phyloP scores from a whole-genome alignment of 352 stramenopile genomes.

The Phytophthora litchii region DNA sequence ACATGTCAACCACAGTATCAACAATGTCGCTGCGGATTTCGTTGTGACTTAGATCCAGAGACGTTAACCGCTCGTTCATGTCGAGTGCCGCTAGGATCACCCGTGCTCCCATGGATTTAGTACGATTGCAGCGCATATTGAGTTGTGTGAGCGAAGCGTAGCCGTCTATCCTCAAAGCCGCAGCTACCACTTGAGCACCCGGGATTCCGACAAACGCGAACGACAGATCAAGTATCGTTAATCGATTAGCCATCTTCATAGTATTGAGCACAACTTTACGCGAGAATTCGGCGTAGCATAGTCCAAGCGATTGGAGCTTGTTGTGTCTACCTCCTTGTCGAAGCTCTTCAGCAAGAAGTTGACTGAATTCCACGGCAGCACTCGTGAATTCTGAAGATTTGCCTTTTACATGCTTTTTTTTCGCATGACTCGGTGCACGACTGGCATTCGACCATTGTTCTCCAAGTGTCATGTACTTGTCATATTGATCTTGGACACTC shows the following conservation, averaged over 20 bases:
- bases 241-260: slow-evolving; percentile 34
- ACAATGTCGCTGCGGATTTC: slow-evolving; percentile 38
- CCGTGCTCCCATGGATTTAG: slow-evolving; percentile 36
- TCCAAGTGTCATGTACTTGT: background rate
- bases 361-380: slow-evolving; percentile 23
- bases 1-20: slow-evolving; percentile 14
- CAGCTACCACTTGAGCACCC: slow-evolving; percentile 37
- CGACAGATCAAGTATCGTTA: slow-evolving; percentile 43
- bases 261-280: slow-evolving; percentile 34
- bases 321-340: slow-evolving; percentile 13
- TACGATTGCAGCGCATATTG: slow-evolving; percentile 38
- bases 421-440: background rate
- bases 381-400: slow-evolving; percentile 13
- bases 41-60: slow-evolving; percentile 43
- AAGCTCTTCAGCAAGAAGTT: slow-evolving; percentile 20
- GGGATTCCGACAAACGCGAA: slow-evolving; percentile 47
- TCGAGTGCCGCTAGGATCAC: slow-evolving; percentile 29
- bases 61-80: slow-evolving; percentile 33
- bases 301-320: slow-evolving; percentile 14
- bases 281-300: slow-evolving; percentile 24
- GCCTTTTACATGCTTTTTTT: background rate
- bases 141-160: slow-evolving; percentile 43
- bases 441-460: slow-evolving; percentile 6
- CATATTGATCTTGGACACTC: slow-evolving; percentile 12
- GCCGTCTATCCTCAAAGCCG: slow-evolving; percentile 37